These are phyloP conservation scores for Populus tomentosa DNA, from an alignment of 441 rosid species.

Conservation along the genomic window DNA sequence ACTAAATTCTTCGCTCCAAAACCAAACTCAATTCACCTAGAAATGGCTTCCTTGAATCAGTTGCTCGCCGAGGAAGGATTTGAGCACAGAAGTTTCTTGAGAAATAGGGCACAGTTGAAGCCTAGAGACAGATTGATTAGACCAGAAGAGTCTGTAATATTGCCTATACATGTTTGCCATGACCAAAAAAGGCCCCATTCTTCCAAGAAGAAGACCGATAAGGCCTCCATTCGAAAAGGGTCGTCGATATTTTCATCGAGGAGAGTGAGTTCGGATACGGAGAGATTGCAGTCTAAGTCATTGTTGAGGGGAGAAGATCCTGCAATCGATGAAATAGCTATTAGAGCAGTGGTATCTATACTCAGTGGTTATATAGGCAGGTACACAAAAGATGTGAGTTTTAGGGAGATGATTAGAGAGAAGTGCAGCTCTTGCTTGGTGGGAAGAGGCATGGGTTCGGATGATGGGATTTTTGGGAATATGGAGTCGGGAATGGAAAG, in stretches of 20 bases:
- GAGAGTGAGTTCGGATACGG: slow-evolving; percentile 25
- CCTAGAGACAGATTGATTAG: slow-evolving; percentile 1
- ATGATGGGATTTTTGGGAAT: slow-evolving; percentile 25
- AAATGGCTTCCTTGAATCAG: slow-evolving; percentile 41
- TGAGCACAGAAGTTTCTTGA: slow-evolving; percentile 12
- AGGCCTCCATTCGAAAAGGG: slow-evolving; percentile 13
- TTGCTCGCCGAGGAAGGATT: slow-evolving; percentile 46
- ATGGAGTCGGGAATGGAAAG: slow-evolving; percentile 39
- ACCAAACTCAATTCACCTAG: neutral
- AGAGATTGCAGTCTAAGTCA: slow-evolving; percentile 15
- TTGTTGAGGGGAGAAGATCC: slow-evolving; percentile 27
- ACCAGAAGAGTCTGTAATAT: slow-evolving; percentile 12
- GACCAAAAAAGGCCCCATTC: slow-evolving; percentile 22
- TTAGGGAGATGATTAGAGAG: slow-evolving; percentile 32
- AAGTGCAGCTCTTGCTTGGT: slow-evolving; percentile 37
- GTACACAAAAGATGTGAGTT: slow-evolving; percentile 37
- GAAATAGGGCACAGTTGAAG: slow-evolving; percentile 10
- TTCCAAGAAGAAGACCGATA: slow-evolving; percentile 14
- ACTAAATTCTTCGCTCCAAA: slow-evolving; percentile 12
- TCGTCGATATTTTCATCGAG: slow-evolving; percentile 26
- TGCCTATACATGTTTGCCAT: slow-evolving; percentile 38
- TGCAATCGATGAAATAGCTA: slow-evolving; percentile 40
- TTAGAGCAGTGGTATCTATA: slow-evolving; percentile 46
- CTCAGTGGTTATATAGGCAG: slow-evolving; percentile 49
- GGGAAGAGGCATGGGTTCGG: slow-evolving; percentile 20